Base-by-base conservation (phyloP, 1,284 basidiomycete genomes). In the Clitocybe nebularis region DNA sequence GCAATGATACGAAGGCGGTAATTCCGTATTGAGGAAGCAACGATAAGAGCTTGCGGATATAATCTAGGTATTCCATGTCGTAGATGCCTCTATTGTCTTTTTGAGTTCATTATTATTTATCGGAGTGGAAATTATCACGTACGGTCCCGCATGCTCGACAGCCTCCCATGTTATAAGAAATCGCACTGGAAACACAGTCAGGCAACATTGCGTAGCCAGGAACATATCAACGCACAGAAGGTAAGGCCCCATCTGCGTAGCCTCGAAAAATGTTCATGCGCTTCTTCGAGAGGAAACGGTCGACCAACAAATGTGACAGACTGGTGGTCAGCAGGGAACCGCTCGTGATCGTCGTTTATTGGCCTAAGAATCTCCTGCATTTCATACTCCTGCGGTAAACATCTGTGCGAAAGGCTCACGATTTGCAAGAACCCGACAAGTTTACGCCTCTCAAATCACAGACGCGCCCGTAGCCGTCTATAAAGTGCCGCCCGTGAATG, bases 121-220 rank as follows among this genome's bases (percentile, higher is more conserved):
- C 16, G 22, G 23, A 29, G 7, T n/a, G 26, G 9, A 10, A 13
- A 19, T 10, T 9, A 4, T 29, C 10, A 79, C 89, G 56, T 63
- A 92, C 86, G 81, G 89, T 49, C 89, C 94, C 41, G 72, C 77
- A 56, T 98, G 96, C 57, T 97, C 93, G 16, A 99, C 72, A 0
- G 93, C 90, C 59, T 99, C 95, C 96, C 95, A 99, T 1, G 94
- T 96, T 3, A 98, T 79, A 13, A 93, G 81, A 52, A 97, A 86
- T 44, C 90, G 74, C 51, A 93, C 90, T 56, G 14, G 7, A 22
- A 13, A 17, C 3, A 20, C 29, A 3, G 26, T 30, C 13, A 41
- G 28, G 14, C 14, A 2, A 17, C 2, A 21, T 17, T 13, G 28
- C 17, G 7, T 36, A n/a, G n/a, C n/a, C 11, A 13, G 7, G n/a